Percentiles rank a stretch among this genome's conserved stretches.
phyloP scores from a whole-genome alignment of 73 alveolate genomes.

The Paraurostyla sp. region DNA sequence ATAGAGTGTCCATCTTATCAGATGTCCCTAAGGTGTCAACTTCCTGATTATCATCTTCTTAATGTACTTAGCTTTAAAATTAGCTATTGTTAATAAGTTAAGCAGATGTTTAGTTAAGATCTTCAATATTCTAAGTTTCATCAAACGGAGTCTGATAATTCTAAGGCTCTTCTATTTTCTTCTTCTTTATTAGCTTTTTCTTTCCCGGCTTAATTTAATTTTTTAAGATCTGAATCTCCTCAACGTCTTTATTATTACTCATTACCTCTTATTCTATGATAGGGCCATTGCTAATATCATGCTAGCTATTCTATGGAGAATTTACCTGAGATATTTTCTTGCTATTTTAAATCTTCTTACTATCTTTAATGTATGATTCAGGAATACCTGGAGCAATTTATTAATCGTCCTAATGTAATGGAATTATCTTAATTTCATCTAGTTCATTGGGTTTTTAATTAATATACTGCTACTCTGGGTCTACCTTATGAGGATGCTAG shows the following conservation, averaged over 20 bases:
- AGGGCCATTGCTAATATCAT: background rate
- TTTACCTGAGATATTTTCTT: background rate
- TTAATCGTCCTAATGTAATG: too few species aligned
- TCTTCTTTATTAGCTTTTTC: background rate
- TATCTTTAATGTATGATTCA: background rate
- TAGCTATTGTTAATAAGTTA: too few species aligned
- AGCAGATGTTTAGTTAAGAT: too few species aligned
- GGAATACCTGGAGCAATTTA: background rate
- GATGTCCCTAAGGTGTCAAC: too few species aligned
- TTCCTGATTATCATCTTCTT: too few species aligned
- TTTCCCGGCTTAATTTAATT: background rate
- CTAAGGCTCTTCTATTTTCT: background rate
- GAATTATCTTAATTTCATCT: too few species aligned
- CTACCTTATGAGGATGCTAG: background rate
- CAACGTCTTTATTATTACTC: constrained; percentile 18
- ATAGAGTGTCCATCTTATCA: too few species aligned
- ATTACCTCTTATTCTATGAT: background rate
- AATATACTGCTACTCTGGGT: constrained; percentile 6
- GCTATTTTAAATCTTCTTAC: background rate
- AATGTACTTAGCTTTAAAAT: too few species aligned
- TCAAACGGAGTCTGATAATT: too few species aligned
- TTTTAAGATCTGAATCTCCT: constrained; percentile 11
- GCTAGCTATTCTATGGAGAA: background rate
- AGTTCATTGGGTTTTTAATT: too few species aligned
- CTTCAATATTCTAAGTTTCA: too few species aligned